Evolutionary conservation across 441 rosid species (phyloP).

Genomic region (Bruguiera hainesii): DNA sequence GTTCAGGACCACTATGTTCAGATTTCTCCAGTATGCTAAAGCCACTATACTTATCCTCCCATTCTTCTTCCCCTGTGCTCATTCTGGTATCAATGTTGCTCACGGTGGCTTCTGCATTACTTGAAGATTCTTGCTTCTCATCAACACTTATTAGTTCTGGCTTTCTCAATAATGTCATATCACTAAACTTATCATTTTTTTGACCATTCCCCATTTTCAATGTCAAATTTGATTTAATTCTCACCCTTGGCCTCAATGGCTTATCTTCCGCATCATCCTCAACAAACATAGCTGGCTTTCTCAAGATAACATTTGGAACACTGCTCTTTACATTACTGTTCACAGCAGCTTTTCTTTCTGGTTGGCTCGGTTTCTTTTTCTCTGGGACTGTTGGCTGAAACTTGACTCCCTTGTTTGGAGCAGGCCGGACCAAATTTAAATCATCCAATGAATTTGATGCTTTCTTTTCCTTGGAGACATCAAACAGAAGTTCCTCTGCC

Average conservation of each 20-base stretch:
- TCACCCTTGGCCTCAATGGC: constrained; percentile 45
- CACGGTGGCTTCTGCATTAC: constrained; percentile 13
- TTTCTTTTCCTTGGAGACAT: constrained; percentile 44
- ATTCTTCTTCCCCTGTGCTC: constrained; percentile 28
- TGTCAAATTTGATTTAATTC: constrained; percentile 60
- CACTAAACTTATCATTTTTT: constrained; percentile 56
- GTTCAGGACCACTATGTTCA: constrained; percentile 22
- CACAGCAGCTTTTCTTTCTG: constrained; percentile 28
- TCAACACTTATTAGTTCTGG: constrained; percentile 42
- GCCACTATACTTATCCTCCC: constrained; percentile 32
- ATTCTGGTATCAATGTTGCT: constrained; percentile 20
- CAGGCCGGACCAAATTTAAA: constrained; percentile 66
- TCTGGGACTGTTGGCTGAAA: constrained; percentile 37
- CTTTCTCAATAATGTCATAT: constrained; percentile 74
- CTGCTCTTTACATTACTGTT: constrained; percentile 31
- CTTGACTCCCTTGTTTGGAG: constrained; percentile 60
- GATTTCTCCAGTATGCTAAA: constrained; percentile 59
- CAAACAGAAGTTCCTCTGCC: constrained; percentile 63
- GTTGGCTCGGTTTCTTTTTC: constrained; percentile 41
- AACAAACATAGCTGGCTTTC: constrained; percentile 64
- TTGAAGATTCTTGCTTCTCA: constrained; percentile 28
- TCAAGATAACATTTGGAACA: constrained; percentile 77
- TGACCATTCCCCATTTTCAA: constrained; percentile 53
- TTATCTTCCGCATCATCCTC: constrained; percentile 52
- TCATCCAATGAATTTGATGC: constrained; percentile 42